phyloP scores from a whole-genome alignment of 1,284 basidiomycete genomes.

The Trichosporon sp. region DNA sequence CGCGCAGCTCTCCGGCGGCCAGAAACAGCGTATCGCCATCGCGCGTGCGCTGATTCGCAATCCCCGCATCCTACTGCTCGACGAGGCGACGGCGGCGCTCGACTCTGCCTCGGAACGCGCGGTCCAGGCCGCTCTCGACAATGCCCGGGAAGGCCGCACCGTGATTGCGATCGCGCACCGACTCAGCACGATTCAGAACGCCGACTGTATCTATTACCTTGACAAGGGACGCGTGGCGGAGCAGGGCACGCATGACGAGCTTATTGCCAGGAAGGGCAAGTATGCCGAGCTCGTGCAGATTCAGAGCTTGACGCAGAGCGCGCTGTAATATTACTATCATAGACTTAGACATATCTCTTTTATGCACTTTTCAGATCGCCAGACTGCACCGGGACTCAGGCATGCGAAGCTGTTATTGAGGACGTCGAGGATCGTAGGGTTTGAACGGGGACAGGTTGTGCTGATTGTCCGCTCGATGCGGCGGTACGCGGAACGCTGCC shows the following conservation, averaged over 20 bases:
- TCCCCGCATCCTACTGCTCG: slow-evolving; percentile 84
- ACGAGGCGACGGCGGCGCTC: slow-evolving; percentile 90
- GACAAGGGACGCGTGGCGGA: slow-evolving; percentile 85
- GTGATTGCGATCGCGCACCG: slow-evolving; percentile 79
- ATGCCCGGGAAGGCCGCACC: slow-evolving; percentile 85
- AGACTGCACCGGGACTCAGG: neutral
- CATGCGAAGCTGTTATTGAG: too few relatives aligned
- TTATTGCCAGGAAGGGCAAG: slow-evolving; percentile 70
- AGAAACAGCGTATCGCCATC: slow-evolving; percentile 86
- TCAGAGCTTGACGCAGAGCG: slow-evolving; percentile 25
- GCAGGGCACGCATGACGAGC: slow-evolving; percentile 82
- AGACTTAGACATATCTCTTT: slow-evolving; percentile 6
- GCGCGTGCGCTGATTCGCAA: slow-evolving; percentile 91
- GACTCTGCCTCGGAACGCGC: slow-evolving; percentile 91
- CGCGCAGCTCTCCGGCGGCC: slow-evolving; percentile 76
- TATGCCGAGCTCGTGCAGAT: slow-evolving; percentile 57
- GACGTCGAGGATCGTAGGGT: too few relatives aligned
- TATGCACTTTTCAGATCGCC: neutral
- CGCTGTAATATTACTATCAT: neutral
- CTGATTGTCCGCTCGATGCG: too few relatives aligned
- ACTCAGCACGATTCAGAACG: slow-evolving; percentile 86
- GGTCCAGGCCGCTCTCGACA: slow-evolving; percentile 92
- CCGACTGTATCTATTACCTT: slow-evolving; percentile 90
- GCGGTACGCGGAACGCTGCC: too few relatives aligned
- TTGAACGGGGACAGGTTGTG: too few relatives aligned